Evolutionary conservation across 495 filamentous ascomycete genomes (phyloP).

Genomic region (Evernia prunastri): DNA sequence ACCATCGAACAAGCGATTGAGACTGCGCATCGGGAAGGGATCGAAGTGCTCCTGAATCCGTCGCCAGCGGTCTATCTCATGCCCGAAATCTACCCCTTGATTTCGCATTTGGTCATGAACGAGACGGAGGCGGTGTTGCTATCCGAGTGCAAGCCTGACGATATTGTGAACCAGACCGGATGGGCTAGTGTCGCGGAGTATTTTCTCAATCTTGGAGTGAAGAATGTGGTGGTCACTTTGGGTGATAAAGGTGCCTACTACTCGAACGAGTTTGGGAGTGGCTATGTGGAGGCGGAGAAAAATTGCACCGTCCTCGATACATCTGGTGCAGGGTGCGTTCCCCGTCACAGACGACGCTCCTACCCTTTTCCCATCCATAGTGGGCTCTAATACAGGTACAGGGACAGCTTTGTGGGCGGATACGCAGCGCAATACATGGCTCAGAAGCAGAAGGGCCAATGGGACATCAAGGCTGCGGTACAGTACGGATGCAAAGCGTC

Average conservation of each 20-base stretch:
- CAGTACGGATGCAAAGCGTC: slow-evolving; percentile 14
- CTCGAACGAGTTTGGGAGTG: slow-evolving; percentile 24
- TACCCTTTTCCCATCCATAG: too few relatives aligned
- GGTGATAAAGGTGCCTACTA: slow-evolving; percentile 68
- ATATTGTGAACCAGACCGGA: slow-evolving; percentile 31
- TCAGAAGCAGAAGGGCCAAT: neutral
- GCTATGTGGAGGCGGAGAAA: slow-evolving; percentile 46
- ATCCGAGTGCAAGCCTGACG: slow-evolving; percentile 9
- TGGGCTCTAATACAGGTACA: too few relatives aligned
- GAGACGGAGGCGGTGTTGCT: slow-evolving; percentile 80
- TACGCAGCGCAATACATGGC: slow-evolving; percentile 60
- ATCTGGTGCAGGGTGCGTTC: slow-evolving; percentile 63
- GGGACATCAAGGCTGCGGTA: slow-evolving; percentile 10
- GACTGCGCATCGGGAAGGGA: slow-evolving; percentile 16
- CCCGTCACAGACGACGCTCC: too few relatives aligned
- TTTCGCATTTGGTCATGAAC: slow-evolving; percentile 80
- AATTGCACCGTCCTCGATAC: slow-evolving; percentile 74
- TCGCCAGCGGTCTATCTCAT: slow-evolving; percentile 51
- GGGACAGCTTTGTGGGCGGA: slow-evolving; percentile 79
- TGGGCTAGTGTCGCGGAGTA: slow-evolving; percentile 46
- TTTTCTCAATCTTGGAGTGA: slow-evolving; percentile 62
- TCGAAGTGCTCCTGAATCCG: slow-evolving; percentile 68
- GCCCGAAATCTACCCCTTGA: slow-evolving; percentile 52
- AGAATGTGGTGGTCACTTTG: slow-evolving; percentile 74
- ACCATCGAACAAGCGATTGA: slow-evolving; percentile 45